Conservation (phyloP, 2,329 filamentous ascomycete genomes). For the Aphanoascus verrucosus region DNA sequence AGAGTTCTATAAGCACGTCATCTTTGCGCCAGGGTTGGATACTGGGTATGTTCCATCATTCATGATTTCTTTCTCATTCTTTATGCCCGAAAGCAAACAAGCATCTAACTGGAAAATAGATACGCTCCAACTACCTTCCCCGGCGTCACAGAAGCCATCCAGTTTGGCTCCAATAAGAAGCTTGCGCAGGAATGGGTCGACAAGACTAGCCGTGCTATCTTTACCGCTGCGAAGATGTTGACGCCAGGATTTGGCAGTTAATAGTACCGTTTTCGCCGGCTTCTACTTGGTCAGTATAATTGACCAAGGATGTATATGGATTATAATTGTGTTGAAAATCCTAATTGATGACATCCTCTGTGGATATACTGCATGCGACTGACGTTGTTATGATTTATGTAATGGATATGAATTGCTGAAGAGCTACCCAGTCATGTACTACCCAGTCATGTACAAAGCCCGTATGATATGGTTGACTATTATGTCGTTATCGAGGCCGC, state of each 20-base stretch:
- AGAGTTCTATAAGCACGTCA: conserved; percentile 38
- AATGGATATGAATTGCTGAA: too few species aligned
- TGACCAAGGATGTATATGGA: background rate
- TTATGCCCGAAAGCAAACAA: background rate
- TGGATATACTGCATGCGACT: too few species aligned
- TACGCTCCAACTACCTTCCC: conserved; percentile 21
- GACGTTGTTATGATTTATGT: too few species aligned
- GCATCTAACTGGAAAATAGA: conserved; percentile 5
- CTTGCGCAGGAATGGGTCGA: conserved; percentile 20
- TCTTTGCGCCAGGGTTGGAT: conserved; percentile 39
- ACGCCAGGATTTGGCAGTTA: background rate
- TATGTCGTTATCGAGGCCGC: too few species aligned
- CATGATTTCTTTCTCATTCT: background rate
- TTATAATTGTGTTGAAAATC: too few species aligned
- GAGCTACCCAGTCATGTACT: too few species aligned
- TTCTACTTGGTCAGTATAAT: background rate
- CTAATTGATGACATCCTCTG: too few species aligned
- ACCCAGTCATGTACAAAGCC: too few species aligned
- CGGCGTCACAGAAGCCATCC: conserved; percentile 21
- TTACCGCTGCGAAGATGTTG: conserved; percentile 19
- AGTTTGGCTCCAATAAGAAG: conserved; percentile 17
- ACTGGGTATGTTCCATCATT: conserved; percentile 19
- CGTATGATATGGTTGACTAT: too few species aligned
- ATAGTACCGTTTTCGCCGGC: background rate
- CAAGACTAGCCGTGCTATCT: conserved; percentile 19